A percentile compares a stretch with the other conserved stretches of the same genome.
phyloP scores from a whole-genome alignment of 1,139 yeast genomes.

The Scheffersomyces stambukii region DNA sequence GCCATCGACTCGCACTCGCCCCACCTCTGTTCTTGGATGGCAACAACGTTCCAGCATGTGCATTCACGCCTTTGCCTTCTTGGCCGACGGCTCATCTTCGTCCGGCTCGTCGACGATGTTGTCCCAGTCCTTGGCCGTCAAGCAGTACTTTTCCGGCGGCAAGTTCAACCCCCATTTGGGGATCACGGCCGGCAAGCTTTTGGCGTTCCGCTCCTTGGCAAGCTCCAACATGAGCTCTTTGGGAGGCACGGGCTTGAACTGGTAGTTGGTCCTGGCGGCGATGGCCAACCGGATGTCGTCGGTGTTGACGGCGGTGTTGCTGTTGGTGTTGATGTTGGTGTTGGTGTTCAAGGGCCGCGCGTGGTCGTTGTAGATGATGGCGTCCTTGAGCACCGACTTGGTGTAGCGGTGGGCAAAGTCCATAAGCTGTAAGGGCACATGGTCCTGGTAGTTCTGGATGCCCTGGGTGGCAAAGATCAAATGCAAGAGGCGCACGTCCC shows the following conservation, averaged over 20 bases:
- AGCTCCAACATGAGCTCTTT: slow-evolving; percentile 85
- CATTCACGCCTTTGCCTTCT: background rate
- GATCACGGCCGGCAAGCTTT: slow-evolving; percentile 86
- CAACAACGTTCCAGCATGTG: too few relatives aligned
- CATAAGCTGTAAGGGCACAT: slow-evolving; percentile 91
- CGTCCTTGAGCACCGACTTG: slow-evolving; percentile 80
- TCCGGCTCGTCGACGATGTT: slow-evolving; percentile 32
- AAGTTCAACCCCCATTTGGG: slow-evolving; percentile 90
- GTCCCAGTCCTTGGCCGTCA: slow-evolving; percentile 79
- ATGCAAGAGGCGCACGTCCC: slow-evolving; percentile 89
- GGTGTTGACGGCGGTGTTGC: slow-evolving; percentile 58
- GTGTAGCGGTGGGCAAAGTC: slow-evolving; percentile 94
- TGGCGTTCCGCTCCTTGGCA: slow-evolving; percentile 87
- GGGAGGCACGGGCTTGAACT: slow-evolving; percentile 93
- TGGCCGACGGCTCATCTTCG: slow-evolving; percentile 15
- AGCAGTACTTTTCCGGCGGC: slow-evolving; percentile 96
- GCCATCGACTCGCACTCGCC: slow-evolving; percentile 4
- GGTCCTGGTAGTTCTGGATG: slow-evolving; percentile 87
- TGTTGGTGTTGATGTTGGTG: slow-evolving; percentile 28
- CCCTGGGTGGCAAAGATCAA: slow-evolving; percentile 92
- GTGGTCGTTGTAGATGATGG: slow-evolving; percentile 83
- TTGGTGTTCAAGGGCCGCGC: slow-evolving; percentile 42
- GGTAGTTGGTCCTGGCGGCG: slow-evolving; percentile 89
- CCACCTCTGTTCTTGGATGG: background rate
- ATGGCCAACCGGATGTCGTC: slow-evolving; percentile 92